Evolutionary conservation across 495 filamentous ascomycete species (phyloP), one percentile per base, ranked within the genome.

Genomic region (Poronia punctata): DNA sequence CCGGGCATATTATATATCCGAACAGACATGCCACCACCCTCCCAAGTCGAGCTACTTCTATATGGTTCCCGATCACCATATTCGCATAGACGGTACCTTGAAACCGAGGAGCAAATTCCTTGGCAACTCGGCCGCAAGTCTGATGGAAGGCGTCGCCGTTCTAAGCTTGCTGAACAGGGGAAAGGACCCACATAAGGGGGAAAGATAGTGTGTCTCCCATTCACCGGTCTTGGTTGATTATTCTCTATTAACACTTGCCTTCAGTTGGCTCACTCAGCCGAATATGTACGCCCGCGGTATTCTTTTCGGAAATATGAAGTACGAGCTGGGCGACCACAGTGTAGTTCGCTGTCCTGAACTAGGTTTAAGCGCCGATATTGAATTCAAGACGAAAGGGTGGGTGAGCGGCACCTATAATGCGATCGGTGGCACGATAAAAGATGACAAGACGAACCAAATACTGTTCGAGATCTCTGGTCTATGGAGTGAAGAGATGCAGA

Each of bases 251-350:
- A 29, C 29, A 5, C 9, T n/a, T 29, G 15, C 11, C n/a, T 31
- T 19, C 31, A 59, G 55, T 15, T 59, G 55, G 55, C 60, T 96
- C 38, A 96, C 92, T 0, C 92, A 99, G 57, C 92, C 92, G 5
- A 99, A 99, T 61, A 99, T 99, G 89, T 99, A 99, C 62, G 93
- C 90, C 24, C 78, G 92, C 40, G 92, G 92, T 17, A 97, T 99
- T 40, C 68, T 99, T 9, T 96, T 99, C 54, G 92, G 92, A 15
- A 97, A 95, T 64, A 97, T 99, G 92, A 96, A 95, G 62, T 99
- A 97, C 64, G 92, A 99, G 65, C 76, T 99, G 14, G 92, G 92
- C 25, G 92, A 99, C 59, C 89, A 95, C 66, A 93, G 88, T 64
- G 86, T 83, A 50, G 84, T 97, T n/a, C 75, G 79, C 44, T 99